Evolutionary conservation across 768 basidiomycete species (phyloP), one percentile per base, ranked within the genome.

Genomic region (Lactarius hengduanensis): DNA sequence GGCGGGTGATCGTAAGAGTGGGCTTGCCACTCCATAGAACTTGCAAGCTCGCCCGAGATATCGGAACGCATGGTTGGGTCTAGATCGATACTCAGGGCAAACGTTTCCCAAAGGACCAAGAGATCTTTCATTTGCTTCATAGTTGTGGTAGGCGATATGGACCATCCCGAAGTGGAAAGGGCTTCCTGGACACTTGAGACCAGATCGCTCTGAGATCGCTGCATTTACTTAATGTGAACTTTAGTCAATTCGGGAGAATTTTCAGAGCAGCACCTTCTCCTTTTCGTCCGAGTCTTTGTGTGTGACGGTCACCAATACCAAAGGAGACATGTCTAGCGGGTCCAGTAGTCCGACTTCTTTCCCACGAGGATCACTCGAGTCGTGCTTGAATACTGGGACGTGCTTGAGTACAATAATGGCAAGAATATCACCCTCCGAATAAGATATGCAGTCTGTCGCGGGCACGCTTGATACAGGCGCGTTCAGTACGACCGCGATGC

Each of bases 11-110:
- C 79, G 61, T 82, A 86, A 2, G 84, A 81, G 72, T 82, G 75
- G 32, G 76, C 80, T 75, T 85, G 83, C 84, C 84, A 86, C 65
- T 80, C 77, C 50, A 86, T 73, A 34, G 86, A 79, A 74, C 82
- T 80, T 45, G 75, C 70, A 36, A 86, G 77, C 71, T 88, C 80
- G 57, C 76, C 73, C 16, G 77, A 79, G 50, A 86, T 84, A 7
- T 82, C 80, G 41, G 76, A 66, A 22, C 74, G 72, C 36, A 82
- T 67, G 0, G 59, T 62, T 18, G 71, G 62, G 30, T 81, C 76
- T 34, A 84, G 67, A 22, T 77, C 74, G 55, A 78, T 74, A 47
- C 75, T 76, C 1, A 67, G 65, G 0, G 78, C 79, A 70, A 80
- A 84, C 41, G 76, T 75, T 26, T 78, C 69, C 84, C 84, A 85